Conservation (phyloP, 768 basidiomycete species). For the Leucosporidium creatinivorum region DNA sequence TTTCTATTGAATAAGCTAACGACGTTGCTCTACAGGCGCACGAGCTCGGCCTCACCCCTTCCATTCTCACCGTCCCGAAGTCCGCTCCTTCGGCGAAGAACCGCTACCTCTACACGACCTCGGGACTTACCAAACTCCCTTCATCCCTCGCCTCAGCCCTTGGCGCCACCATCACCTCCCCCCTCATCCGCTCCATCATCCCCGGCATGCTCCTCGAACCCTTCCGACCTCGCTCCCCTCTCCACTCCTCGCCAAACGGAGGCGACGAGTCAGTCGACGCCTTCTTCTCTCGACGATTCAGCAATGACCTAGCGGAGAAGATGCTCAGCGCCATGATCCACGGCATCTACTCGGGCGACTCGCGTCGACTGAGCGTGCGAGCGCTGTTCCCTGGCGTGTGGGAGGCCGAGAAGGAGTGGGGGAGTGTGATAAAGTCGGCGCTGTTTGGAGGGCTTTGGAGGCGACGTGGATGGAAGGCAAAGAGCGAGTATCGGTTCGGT, state of each 20-base stretch:
- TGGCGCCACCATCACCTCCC: constrained; percentile 43
- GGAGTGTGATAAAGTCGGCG: constrained; percentile 60
- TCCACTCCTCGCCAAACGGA: constrained; percentile 23
- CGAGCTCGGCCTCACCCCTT: constrained; percentile 56
- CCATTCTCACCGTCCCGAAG: constrained; percentile 60
- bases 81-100: constrained; percentile 65
- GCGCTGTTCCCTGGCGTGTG: constrained; percentile 69
- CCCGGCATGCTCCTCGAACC: constrained; percentile 56
- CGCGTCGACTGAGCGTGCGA: constrained; percentile 62
- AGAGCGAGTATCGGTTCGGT: constrained; percentile 22
- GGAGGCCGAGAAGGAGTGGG: constrained; percentile 59
- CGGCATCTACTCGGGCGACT: constrained; percentile 86
- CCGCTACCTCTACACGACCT: constrained; percentile 62
- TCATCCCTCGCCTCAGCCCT: constrained; percentile 45
- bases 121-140: constrained; percentile 49
- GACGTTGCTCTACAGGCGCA: constrained; percentile 54
- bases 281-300: constrained; percentile 68
- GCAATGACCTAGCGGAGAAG: constrained; percentile 59
- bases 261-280: constrained; percentile 73
- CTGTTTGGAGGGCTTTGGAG: constrained; percentile 11
- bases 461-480: constrained; percentile 10
- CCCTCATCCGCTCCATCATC: constrained; percentile 46
- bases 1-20: not conserved
- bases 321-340: constrained; percentile 78
- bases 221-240: constrained; percentile 42